Evolutionary conservation across 164 flowering plant genomes (phyloP).

Genomic region (Aristolochia californica): DNA sequence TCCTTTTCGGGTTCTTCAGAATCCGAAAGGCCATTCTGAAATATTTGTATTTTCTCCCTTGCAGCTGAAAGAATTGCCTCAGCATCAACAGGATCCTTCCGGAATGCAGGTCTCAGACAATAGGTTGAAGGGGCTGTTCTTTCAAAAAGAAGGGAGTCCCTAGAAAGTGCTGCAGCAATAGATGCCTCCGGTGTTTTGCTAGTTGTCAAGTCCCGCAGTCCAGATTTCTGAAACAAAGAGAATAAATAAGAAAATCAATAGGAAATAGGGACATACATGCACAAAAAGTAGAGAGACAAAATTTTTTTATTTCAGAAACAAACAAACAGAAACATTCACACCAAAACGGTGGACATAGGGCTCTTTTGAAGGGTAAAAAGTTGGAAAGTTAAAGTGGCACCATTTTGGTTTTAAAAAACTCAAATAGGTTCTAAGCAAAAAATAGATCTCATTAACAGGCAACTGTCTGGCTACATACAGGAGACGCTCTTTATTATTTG

Average conservation of each 20-base stretch:
- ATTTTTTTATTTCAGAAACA: too few relatives aligned
- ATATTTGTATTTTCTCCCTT: conserved; percentile 53
- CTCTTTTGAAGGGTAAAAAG: too few relatives aligned
- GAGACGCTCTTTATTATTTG: too few relatives aligned
- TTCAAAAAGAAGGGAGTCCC: conserved; percentile 80
- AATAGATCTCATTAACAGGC: too few relatives aligned
- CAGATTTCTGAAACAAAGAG: conserved; percentile 53
- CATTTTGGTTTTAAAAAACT: too few relatives aligned
- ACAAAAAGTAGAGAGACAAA: too few relatives aligned
- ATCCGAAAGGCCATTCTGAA: conserved; percentile 46
- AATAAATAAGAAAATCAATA: background rate
- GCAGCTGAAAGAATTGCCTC: conserved; percentile 67
- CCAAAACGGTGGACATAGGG: too few relatives aligned
- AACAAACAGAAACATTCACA: too few relatives aligned
- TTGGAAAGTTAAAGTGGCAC: too few relatives aligned
- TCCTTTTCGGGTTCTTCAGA: conserved; percentile 55
- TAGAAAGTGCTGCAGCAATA: conserved; percentile 84
- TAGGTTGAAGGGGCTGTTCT: conserved; percentile 93
- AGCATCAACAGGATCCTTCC: conserved; percentile 76
- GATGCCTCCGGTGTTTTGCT: conserved; percentile 99
- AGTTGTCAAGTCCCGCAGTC: conserved; percentile 85
- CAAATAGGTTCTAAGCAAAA: too few relatives aligned
- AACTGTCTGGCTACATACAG: too few relatives aligned
- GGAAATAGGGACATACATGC: too few relatives aligned
- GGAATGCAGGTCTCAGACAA: conserved; percentile 61